phyloP scores from a whole-genome alignment of 306 rosid genomes.

The Vigna hirtella region DNA sequence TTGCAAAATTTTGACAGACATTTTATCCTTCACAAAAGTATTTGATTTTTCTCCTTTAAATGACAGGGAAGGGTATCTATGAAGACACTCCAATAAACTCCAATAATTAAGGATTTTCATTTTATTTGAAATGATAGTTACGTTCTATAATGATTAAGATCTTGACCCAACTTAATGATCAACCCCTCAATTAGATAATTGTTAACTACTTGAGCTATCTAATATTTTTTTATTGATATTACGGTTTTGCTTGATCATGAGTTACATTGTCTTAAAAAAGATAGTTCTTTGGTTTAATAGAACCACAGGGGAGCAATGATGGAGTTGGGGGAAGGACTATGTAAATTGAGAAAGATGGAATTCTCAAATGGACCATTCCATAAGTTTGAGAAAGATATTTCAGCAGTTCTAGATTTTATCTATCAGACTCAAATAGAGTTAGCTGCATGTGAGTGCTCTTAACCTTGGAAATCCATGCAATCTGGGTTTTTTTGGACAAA shows the following conservation, averaged over 20 bases:
- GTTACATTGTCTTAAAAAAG: conserved; percentile 5
- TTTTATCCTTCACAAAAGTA: too few species aligned
- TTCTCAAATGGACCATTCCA: conserved; percentile 75
- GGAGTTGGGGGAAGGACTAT: conserved; percentile 90
- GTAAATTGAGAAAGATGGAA: conserved; percentile 84
- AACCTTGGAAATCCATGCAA: not conserved
- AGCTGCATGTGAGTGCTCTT: conserved; percentile 80
- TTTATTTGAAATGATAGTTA: too few species aligned
- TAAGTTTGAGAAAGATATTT: conserved; percentile 78
- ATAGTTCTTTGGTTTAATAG: conserved; percentile 46
- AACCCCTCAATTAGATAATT: too few species aligned
- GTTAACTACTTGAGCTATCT: too few species aligned
- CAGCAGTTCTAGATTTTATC: conserved; percentile 76
- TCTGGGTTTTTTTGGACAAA: too few species aligned
- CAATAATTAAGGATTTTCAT: too few species aligned
- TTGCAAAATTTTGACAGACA: too few species aligned
- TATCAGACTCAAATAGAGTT: conserved; percentile 91
- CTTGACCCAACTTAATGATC: too few species aligned
- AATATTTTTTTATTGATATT: not conserved
- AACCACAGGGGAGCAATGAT: conserved; percentile 97
- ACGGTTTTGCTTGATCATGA: conserved; percentile 25
- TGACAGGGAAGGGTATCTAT: too few species aligned
- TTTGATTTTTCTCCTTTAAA: too few species aligned
- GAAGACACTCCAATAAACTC: too few species aligned
- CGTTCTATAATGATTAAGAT: too few species aligned